Evolutionary conservation across 768 basidiomycete species (phyloP).

Genomic region (Termitomyces sp.): DNA sequence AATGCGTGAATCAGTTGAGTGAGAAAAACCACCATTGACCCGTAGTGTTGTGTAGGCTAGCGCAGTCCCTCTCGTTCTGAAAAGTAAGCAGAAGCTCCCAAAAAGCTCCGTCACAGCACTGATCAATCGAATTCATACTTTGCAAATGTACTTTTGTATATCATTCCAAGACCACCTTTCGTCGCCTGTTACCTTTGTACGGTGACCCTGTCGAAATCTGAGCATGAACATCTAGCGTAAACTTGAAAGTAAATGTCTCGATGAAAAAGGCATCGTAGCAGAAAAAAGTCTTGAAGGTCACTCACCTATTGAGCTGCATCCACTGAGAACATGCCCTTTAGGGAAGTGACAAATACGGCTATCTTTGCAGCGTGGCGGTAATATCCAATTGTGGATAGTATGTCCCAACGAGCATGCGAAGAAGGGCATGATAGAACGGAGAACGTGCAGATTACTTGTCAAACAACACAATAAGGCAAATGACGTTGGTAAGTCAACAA

Average conservation of each 20-base stretch:
- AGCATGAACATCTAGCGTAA: constrained; percentile 23
- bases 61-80: constrained; percentile 25
- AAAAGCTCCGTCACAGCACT: neutral
- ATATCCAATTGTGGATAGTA: constrained; percentile 27
- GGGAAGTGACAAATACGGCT: constrained; percentile 20
- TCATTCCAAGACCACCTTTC: constrained; percentile 28
- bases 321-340: constrained; percentile 27
- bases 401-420: constrained; percentile 11
- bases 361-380: constrained; percentile 23
- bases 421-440: constrained; percentile 22
- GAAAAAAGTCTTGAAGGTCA: neutral
- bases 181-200: constrained; percentile 19
- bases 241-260: constrained; percentile 14
- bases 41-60: constrained; percentile 22
- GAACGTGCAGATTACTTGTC: constrained; percentile 20
- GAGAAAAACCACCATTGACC: constrained; percentile 26
- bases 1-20: constrained; percentile 28
- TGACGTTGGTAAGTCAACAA: neutral
- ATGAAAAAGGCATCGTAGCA: neutral
- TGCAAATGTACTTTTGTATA: constrained; percentile 12
- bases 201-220: constrained; percentile 26
- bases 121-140: neutral
- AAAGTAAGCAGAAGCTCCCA: neutral
- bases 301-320: constrained; percentile 29
- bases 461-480: neutral